phyloP scores from a whole-genome alignment of 495 filamentous ascomycete species.

The Halenospora varia region DNA sequence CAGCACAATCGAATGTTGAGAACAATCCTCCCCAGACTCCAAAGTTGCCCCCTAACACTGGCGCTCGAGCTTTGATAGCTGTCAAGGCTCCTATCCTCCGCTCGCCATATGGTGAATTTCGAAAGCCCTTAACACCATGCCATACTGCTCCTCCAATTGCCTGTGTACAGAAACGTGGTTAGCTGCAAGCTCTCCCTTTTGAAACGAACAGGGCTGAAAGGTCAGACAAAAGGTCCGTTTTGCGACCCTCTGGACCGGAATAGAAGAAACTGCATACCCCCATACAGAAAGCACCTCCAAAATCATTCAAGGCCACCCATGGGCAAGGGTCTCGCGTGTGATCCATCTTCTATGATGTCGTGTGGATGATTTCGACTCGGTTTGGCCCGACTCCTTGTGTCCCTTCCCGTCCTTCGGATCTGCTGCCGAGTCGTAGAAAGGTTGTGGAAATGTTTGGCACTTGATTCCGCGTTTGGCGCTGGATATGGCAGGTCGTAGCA shows the following conservation, averaged over 20 bases:
- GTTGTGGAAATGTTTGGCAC: neutral
- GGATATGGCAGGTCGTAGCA: neutral
- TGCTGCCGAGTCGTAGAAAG: neutral
- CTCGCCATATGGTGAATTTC: slow-evolving; percentile 87
- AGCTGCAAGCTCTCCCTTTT: neutral
- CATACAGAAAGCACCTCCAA: slow-evolving; percentile 97
- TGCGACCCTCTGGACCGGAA: neutral
- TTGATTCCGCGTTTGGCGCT: neutral
- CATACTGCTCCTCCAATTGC: slow-evolving; percentile 91
- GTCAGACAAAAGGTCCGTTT: slow-evolving; percentile 1
- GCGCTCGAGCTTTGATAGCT: slow-evolving; percentile 94
- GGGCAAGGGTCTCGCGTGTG: slow-evolving; percentile 88
- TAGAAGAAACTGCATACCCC: slow-evolving; percentile 58
- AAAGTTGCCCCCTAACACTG: slow-evolving; percentile 95
- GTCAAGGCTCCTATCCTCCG: slow-evolving; percentile 92
- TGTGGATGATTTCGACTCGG: neutral
- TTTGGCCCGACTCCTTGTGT: neutral
- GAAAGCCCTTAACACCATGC: slow-evolving; percentile 96
- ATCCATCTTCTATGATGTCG: slow-evolving; percentile 54
- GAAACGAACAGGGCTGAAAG: neutral
- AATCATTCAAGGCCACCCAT: slow-evolving; percentile 94
- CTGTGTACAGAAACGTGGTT: slow-evolving; percentile 31
- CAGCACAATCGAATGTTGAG: slow-evolving; percentile 92
- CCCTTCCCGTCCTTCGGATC: neutral
- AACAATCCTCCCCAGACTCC: slow-evolving; percentile 97